Base-by-base conservation (phyloP, 2,329 filamentous ascomycete species). In the Pseudogymnoascus sp. region DNA sequence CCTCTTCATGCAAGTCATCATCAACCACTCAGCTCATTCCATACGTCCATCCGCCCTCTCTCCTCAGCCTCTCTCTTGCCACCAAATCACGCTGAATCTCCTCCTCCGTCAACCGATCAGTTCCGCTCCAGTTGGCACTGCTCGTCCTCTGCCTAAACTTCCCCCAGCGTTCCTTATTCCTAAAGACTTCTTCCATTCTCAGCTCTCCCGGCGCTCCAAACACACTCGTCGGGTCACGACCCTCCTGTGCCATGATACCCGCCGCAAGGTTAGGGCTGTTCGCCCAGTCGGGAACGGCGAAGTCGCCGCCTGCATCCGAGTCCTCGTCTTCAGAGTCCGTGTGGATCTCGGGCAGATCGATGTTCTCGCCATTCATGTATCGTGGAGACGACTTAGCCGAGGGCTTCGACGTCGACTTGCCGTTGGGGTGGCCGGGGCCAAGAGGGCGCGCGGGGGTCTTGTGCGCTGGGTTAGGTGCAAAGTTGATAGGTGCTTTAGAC, bases 181-280 rank as follows among this genome's bases (percentile, higher is more conserved):
- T 90, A 76, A 99, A 99, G 33, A 97, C 92, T 72, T 97, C 92
- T 70, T 99, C 95, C 87, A 99, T 94, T 70, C 91, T 90, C 66
- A 99, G 80, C 11, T 92, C 90, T 9, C 84, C 87, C 22, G 96
- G 91, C 0, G 90, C 89, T 0, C 94, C 94, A 70, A 99, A 99
- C 60, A 99, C 89, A 37, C 83, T 78, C 69, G 90, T 85, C 0
- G 92, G 90, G 69, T 99, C 92, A 67, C 94, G 82, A 8, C 86
- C 84, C 73, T 99, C 92, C 72, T 99, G 95, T 58, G 85, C 81
- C 62, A 87, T 82, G 25, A 99, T 82, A 61, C 90, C 83, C 60
- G 84, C 80, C 16, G 87, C 85, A 50, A 99, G 82, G 65, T 90
- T 88, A 9, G 93, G 92, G 2, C 90, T 90, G 70, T 96, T 88